These are phyloP conservation scores for Triglochin maritima DNA, from an alignment of 106 monocot genomes.

Conservation along the genomic window DNA sequence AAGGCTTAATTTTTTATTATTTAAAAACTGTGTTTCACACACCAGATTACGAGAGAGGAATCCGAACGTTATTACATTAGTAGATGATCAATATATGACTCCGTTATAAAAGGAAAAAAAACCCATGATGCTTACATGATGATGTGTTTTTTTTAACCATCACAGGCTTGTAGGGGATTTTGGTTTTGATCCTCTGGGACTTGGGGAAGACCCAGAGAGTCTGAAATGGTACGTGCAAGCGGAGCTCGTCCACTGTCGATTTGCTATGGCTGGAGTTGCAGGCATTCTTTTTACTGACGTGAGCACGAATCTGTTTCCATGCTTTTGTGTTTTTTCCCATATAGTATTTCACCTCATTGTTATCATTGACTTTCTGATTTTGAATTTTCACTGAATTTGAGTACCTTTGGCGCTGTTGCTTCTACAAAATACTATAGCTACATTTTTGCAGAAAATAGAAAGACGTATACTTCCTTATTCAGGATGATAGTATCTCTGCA, in stretches of 20 bases:
- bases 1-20: too few species aligned
- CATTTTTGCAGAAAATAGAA: too few species aligned
- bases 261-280: slow-evolving; percentile 78
- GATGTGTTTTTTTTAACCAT: too few species aligned
- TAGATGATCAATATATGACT: too few species aligned
- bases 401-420: not conserved
- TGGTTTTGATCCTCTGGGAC: slow-evolving; percentile 64
- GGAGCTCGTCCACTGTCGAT: slow-evolving; percentile 76
- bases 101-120: too few species aligned
- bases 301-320: slow-evolving; percentile 9
- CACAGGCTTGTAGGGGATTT: slow-evolving; percentile 53
- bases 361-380: not conserved
- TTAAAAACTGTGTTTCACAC: too few species aligned
- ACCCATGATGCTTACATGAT: not conserved
- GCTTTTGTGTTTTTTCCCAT: not conserved
- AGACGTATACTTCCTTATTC: too few species aligned
- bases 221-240: slow-evolving; percentile 83
- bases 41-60: too few species aligned
- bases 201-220: slow-evolving; percentile 61
- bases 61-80: too few species aligned
- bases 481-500: too few species aligned
- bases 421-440: not conserved
- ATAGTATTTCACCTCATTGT: not conserved
- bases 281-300: slow-evolving; percentile 77
- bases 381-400: not conserved